phyloP scores from a whole-genome alignment of 108 stramenopile genomes.

The Cyclotella choctawhatcheeana region DNA sequence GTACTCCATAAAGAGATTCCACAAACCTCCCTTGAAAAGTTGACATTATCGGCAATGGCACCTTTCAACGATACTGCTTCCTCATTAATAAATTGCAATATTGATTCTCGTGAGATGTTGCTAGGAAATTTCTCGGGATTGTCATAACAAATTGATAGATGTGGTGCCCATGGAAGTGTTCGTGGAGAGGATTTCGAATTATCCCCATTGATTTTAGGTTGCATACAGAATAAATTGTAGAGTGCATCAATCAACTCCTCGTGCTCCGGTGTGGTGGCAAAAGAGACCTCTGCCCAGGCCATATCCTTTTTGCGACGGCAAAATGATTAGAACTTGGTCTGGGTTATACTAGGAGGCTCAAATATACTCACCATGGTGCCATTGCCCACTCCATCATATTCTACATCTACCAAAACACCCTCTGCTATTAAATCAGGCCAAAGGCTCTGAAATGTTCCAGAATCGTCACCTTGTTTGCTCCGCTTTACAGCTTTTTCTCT shows the following conservation, averaged over 20 bases:
- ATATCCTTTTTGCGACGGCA: conserved; percentile 23
- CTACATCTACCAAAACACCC: conserved; percentile 32
- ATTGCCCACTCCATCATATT: conserved; percentile 43
- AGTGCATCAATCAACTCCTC: conserved; percentile 33
- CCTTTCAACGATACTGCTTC: conserved; percentile 29
- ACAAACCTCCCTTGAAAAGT: conserved; percentile 26
- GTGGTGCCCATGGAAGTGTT: conserved; percentile 39
- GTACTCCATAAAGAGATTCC: conserved; percentile 48
- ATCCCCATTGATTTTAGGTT: conserved; percentile 6
- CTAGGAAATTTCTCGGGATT: conserved; percentile 38
- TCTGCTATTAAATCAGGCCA: conserved; percentile 44
- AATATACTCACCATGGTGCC: conserved; percentile 41
- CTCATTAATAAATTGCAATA: conserved; percentile 26
- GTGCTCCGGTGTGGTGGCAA: conserved; percentile 43
- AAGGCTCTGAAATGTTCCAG: not conserved
- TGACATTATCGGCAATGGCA: conserved; percentile 11
- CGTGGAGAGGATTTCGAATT: conserved; percentile 24
- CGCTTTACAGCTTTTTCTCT: conserved; percentile 16
- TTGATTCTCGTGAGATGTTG: conserved; percentile 18
- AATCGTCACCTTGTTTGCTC: not conserved
- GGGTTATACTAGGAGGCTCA: not conserved
- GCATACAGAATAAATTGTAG: conserved; percentile 29
- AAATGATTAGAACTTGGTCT: not conserved
- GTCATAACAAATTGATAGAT: conserved; percentile 50
- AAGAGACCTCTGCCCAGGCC: conserved; percentile 48